Evolutionary conservation across 2,329 filamentous ascomycete genomes (phyloP), one percentile per base, ranked within the genome.

Genomic region (Thelonectria rubi): DNA sequence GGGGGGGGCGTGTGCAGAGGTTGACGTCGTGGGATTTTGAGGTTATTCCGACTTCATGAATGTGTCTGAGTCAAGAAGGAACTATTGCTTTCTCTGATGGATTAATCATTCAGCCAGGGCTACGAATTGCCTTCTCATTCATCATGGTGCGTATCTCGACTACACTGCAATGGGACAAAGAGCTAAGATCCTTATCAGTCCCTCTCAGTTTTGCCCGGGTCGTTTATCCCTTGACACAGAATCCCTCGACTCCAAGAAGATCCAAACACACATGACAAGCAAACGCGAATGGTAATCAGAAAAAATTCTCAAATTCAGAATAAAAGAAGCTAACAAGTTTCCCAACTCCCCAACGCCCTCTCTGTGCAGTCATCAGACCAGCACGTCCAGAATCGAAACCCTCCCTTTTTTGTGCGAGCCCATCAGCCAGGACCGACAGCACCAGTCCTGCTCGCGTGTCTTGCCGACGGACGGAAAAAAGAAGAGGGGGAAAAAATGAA

Each of bases 11-110:
- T 32, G 47, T 60, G 40, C 34, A 51, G 46, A 50, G 12, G 21
- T 30, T 37, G 46, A 3, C 18, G 12, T 30, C 18, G 51, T 18
- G 50, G 43, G 40, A 10, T 49, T 46, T n/a, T 60, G 58, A 56
- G 52, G 58, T 39, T 60, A 60, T 60, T 47, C 34, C 8, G 58
- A 60, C 58, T 46, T 15, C 18, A 3, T 39, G 26, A 15, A 26
- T 14, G 34, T 24, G 21, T 24, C 7, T 24, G 4, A 4, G 3
- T 24, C 5, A 9, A 7, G 26, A 9, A 7, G 2, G 7, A 30
- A 9, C 10, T 30, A 5, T 30, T 9, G 26, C 8, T 30, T 30
- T 30, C 4, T 30, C 7, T 30, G 26, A 30, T 30, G 7, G 8
- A 8, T 7, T 9, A 30, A 30, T 30, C 26, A 2, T 30, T 9